Base-by-base conservation (phyloP, 257 asterid genomes). In the Solanum verrucosum region DNA sequence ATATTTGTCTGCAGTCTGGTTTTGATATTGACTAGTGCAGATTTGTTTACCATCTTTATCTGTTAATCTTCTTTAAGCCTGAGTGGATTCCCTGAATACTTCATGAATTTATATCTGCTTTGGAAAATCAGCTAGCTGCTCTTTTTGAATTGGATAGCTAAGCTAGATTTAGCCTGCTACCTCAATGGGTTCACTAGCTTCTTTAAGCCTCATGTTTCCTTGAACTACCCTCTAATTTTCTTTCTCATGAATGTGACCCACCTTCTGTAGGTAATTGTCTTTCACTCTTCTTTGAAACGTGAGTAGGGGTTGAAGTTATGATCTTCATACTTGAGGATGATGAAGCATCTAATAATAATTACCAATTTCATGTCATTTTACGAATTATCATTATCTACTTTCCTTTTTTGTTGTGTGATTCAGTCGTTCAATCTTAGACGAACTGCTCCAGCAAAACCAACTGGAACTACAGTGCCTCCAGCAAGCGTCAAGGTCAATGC, bases 391-490 rank as follows among this genome's bases (percentile, higher is more conserved):
- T 72, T 52, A 84, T 3, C 52, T 78, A 4, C 25, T 52, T 90
- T 49, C 59, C 71, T 21, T 84, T 75, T 70, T 67, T 86, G 29
- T 74, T 31, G 87, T 70, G 56, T 86, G 87, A 86, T 83, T 86
- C 94, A 97, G 99, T 95, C 99, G 42, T 94, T 96, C 91, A 95
- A 44, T 89, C 98, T 97, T 88, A 92, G 98, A 89, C 97, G 95
- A 87, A 95, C 95, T 5, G 91, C 87, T 70, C 86, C 92, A 72
- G 88, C 95, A 89, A 95, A 92, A 91, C 87, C 94, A 90, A 87
- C 90, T 49, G 89, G 72, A 42, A 90, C 93, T 86, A 71, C 93
- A 65, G 95, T 87, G 21, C 92, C 88, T 44, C 88, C 94, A 33
- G 84, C 96, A 86, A 92, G 89, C 87, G 90, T 90, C 90, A 93